Evolutionary conservation across 345 rosid species (phyloP), one percentile per base, ranked within the genome.

Genomic region (Balakata baccata): DNA sequence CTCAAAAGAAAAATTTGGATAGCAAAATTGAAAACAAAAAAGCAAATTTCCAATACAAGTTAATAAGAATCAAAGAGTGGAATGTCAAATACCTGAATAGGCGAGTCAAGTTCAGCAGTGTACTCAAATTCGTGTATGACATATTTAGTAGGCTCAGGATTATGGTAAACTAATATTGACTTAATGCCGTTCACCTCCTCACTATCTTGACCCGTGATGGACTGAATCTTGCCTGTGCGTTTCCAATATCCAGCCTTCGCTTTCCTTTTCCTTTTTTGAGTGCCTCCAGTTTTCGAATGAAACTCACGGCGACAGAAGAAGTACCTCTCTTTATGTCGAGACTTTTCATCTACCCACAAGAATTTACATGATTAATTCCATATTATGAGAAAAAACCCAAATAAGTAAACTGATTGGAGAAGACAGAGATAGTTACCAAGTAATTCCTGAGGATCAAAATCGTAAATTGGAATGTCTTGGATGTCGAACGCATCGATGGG

Each of bases 221-320:
- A 0, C 34, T 75, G 73, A 23, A 65, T 47, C n/a, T 38, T n/a
- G 3, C 92, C 82, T 0, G 94, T 88, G 8, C 53, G 74, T 72
- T 88, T 86, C 92, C 92, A 90, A 63, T 3, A 82, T 10, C 94
- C 92, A 14, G 70, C 72, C 5, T 8, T 62, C 0, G 87, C 84
- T n/a, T 45, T 69, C 25, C 90, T 85, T 22, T 49, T 69, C n/a
- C 90, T n/a, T n/a, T n/a, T 76, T 7, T 64, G 69, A 47, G 56
- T 34, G 25, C 68, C 50, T 5, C 72, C 64, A 29, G 81, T 77
- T 59, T 68, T 73, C 2, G 16, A 14, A 47, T 81, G 75, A 69
- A 69, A 57, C 29, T 74, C 75, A 8, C 63, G 78, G 1, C 46
- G 69, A 46, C 83, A 81, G 68, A 83, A 85, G 85, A 86, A 84